Evolutionary conservation across 176 grass and related monocot genomes (phyloP).

Genomic region (Oryza meyeriana): DNA sequence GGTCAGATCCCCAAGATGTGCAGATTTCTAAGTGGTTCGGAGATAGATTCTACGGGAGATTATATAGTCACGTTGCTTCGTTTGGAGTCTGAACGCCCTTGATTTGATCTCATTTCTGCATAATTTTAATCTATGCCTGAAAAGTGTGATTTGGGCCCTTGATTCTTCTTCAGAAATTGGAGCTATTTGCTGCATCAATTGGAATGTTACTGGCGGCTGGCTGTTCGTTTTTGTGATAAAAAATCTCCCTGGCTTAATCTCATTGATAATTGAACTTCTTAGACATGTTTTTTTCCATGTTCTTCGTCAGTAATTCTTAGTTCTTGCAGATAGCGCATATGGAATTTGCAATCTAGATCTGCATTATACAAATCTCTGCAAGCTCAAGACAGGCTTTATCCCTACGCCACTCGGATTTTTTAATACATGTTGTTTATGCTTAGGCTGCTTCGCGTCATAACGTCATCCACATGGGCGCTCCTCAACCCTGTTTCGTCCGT

Average conservation of each 20-base stretch:
- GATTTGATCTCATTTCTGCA: neutral
- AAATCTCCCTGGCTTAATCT: no score
- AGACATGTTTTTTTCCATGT: neutral
- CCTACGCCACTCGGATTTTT: neutral
- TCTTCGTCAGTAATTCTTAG: neutral
- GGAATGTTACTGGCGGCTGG: neutral
- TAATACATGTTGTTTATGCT: no score
- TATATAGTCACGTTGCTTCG: neutral
- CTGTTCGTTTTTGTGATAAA: neutral
- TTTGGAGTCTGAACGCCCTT: neutral
- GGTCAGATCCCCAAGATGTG: neutral
- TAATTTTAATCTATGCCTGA: neutral
- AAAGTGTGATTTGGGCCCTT: neutral
- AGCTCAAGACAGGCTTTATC: neutral
- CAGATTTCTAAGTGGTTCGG: neutral
- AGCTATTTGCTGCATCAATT: neutral
- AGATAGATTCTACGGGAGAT: no score
- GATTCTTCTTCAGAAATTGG: slow-evolving; percentile 8
- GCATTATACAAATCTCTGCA: neutral
- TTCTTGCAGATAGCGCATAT: slow-evolving; percentile 4
- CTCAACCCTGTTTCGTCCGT: no score
- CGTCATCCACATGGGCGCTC: no score
- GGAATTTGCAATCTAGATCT: neutral
- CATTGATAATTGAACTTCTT: neutral
- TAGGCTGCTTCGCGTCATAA: no score